These are phyloP conservation scores for Trichoderma sp. DNA, from an alignment of 2,329 filamentous ascomycete genomes.

Conservation along the genomic window DNA sequence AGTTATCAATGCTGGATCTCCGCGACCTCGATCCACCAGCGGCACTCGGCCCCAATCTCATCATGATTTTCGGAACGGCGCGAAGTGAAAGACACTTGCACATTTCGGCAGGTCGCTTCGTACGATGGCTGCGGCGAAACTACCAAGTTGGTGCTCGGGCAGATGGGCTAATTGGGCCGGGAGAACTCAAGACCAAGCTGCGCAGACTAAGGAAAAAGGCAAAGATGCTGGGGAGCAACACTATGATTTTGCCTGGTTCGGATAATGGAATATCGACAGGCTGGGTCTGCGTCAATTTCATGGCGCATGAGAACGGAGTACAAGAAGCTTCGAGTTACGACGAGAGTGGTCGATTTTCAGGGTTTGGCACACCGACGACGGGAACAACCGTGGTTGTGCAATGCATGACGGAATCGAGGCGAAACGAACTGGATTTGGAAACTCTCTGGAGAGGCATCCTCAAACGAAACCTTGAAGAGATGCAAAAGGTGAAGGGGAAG, in stretches of 20 bases:
- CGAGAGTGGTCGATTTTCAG: conserved; percentile 63
- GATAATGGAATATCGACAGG: conserved; percentile 91
- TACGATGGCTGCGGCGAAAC: conserved; percentile 76
- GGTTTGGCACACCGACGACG: conserved; percentile 64
- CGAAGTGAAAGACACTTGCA: conserved; percentile 93
- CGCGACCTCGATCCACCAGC: conserved; percentile 82
- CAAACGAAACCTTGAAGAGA: conserved; percentile 36
- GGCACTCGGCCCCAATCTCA: conserved; percentile 80
- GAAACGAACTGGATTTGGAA: conserved; percentile 56
- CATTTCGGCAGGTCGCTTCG: conserved; percentile 84
- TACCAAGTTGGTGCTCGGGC: conserved; percentile 75
- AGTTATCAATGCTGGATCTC: conserved; percentile 78
- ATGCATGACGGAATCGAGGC: conserved; percentile 56
- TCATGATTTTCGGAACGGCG: conserved; percentile 92
- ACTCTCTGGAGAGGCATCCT: conserved; percentile 51
- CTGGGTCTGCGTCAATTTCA: conserved; percentile 94
- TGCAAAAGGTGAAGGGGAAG: conserved; percentile 35
- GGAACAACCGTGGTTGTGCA: conserved; percentile 60
- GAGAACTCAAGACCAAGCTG: conserved; percentile 87
- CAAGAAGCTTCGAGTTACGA: conserved; percentile 48
- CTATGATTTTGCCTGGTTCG: conserved; percentile 61
- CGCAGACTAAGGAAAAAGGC: conserved; percentile 77
- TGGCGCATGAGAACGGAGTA: conserved; percentile 62
- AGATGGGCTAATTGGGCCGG: conserved; percentile 84
- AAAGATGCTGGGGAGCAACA: conserved; percentile 73